These are phyloP conservation scores for Nakazawaea ernobii DNA, from an alignment of 805 yeast genomes.

Conservation along the genomic window DNA sequence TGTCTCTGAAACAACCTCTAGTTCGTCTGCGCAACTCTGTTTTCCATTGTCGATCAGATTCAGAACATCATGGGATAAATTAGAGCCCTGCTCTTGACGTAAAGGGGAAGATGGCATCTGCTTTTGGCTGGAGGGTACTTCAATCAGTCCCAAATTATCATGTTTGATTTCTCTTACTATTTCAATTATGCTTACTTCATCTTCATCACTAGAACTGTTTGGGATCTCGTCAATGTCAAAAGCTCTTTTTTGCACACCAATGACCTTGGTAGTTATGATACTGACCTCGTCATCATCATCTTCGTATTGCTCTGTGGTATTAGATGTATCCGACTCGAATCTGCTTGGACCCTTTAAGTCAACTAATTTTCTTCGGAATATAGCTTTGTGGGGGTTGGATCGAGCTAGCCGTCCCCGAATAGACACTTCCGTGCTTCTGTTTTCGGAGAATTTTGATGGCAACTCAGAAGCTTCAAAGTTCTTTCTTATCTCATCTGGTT, in stretches of 20 bases:
- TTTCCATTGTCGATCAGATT: not conserved
- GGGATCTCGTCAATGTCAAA: constrained; percentile 11
- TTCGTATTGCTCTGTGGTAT: not conserved
- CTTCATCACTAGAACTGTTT: constrained; percentile 26
- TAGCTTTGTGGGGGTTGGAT: constrained; percentile 12
- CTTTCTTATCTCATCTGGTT: not conserved
- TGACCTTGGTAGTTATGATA: constrained; percentile 5
- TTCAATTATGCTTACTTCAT: constrained; percentile 12
- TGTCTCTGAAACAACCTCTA: not conserved
- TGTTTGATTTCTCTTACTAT: constrained; percentile 5
- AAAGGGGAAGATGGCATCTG: not conserved
- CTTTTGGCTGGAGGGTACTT: constrained; percentile 11
- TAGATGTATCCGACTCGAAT: too few relatives aligned
- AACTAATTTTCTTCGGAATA: not conserved
- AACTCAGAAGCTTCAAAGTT: not conserved
- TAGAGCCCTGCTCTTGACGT: not conserved
- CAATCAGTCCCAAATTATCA: constrained; percentile 3
- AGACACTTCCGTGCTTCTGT: not conserved
- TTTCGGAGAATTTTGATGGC: not conserved
- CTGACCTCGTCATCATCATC: not conserved
- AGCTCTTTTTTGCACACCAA: not conserved
- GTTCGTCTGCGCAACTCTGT: not conserved
- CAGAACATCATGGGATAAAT: not conserved
- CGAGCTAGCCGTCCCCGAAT: not conserved
- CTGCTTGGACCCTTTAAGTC: too few relatives aligned